phyloP scores from a whole-genome alignment of 106 monocot genomes.

The Dendrobium catenatum region DNA sequence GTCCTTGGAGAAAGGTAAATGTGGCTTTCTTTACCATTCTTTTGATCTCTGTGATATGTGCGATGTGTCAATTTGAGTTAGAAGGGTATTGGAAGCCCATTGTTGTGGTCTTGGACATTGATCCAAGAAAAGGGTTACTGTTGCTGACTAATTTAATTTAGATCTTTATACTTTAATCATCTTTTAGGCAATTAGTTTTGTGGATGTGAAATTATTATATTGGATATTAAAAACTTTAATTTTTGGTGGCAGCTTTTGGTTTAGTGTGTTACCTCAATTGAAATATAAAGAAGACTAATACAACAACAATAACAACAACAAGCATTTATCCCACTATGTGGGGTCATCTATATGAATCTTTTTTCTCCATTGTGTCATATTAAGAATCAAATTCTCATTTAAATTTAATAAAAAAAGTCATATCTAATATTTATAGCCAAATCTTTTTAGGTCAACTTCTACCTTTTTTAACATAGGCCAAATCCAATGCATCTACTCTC shows the following conservation, averaged over 20 bases:
- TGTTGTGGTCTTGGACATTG: neutral
- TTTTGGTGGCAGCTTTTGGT: neutral
- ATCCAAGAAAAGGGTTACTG: neutral
- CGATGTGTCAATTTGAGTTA: neutral
- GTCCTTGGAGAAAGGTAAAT: conserved; percentile 31
- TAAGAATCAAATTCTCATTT: too few relatives aligned
- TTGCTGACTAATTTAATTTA: neutral
- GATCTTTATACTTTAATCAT: neutral
- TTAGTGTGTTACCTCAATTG: neutral
- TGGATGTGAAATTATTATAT: neutral
- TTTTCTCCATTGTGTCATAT: too few relatives aligned
- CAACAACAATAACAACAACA: too few relatives aligned
- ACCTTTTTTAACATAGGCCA: too few relatives aligned
- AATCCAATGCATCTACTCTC: too few relatives aligned
- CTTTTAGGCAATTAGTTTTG: neutral
- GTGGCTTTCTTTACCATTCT: neutral
- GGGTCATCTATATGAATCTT: too few relatives aligned
- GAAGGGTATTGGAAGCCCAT: neutral
- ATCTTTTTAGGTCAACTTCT: too few relatives aligned
- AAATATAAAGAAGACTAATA: neutral
- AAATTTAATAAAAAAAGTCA: too few relatives aligned
- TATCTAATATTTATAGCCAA: too few relatives aligned
- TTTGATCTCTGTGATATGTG: neutral
- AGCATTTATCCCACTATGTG: too few relatives aligned
- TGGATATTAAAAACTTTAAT: neutral